These are phyloP conservation scores for Fusarium bulbicola DNA, from an alignment of 2,329 filamentous ascomycete genomes.

Conservation along the genomic window DNA sequence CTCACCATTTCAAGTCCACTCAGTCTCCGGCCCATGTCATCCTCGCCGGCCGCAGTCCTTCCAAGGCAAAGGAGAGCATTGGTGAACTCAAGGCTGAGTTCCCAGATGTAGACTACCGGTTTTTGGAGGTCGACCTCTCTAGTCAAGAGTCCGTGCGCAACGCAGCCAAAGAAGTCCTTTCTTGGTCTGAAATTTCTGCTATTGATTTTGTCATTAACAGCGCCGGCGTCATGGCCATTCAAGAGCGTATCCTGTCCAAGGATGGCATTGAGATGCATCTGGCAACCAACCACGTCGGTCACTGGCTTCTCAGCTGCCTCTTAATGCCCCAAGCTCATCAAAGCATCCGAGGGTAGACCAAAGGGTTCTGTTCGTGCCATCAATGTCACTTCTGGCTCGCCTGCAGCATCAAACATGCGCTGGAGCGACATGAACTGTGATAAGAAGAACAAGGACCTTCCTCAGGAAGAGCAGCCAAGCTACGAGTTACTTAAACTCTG, in stretches of 20 bases:
- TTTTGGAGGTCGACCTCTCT: neutral
- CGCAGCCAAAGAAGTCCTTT: neutral
- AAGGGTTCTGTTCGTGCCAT: neutral
- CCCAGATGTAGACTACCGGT: neutral
- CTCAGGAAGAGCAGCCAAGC: neutral
- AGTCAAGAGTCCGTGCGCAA: neutral
- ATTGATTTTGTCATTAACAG: neutral
- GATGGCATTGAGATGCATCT: conserved; percentile 11
- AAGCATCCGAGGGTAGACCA: neutral
- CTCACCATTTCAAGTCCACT: neutral
- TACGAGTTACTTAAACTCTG: conserved; percentile 1
- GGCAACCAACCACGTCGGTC: conserved; percentile 4
- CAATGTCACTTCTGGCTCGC: neutral
- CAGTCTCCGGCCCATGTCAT: neutral
- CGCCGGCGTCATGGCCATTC: neutral
- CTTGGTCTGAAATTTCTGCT: neutral
- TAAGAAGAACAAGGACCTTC: conserved; percentile 11
- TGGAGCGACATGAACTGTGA: conserved; percentile 22
- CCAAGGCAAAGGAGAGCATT: neutral
- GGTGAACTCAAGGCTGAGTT: neutral
- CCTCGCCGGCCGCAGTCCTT: neutral
- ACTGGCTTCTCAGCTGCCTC: conserved; percentile 1
- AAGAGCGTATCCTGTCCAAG: neutral
- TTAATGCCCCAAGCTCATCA: conserved; percentile 13
- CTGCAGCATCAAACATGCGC: neutral